Evolutionary conservation across 1,139 yeast genomes (phyloP).

Genomic region (Hansenula anomala): DNA sequence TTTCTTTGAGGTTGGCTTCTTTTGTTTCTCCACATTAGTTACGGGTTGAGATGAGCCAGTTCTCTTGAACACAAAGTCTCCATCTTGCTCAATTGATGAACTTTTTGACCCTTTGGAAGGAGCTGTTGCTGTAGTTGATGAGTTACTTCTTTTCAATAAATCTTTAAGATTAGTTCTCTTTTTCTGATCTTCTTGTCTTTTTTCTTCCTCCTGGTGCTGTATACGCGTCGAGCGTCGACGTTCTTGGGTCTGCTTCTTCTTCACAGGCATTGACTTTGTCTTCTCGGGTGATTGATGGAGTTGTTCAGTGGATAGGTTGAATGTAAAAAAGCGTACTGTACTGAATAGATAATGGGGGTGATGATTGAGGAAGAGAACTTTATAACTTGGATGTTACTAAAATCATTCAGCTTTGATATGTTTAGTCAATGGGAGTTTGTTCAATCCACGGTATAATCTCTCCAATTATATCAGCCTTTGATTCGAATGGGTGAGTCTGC

Average conservation of each 20-base stretch:
- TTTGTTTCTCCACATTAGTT: conserved; percentile 1
- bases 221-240: conserved; percentile 5
- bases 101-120: too few relatives aligned
- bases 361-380: too few relatives aligned
- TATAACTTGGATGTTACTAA: too few relatives aligned
- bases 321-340: too few relatives aligned
- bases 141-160: conserved; percentile 11
- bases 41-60: conserved; percentile 9
- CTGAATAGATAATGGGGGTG: too few relatives aligned
- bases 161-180: conserved; percentile 17
- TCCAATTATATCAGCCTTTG: too few relatives aligned
- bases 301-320: background rate
- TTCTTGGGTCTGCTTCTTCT: background rate
- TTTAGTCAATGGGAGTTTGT: too few relatives aligned
- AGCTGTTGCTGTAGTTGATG: background rate
- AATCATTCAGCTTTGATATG: too few relatives aligned
- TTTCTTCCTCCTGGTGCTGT: conserved; percentile 6
- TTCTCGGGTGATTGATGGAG: too few relatives aligned
- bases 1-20: background rate
- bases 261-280: conserved; percentile 1
- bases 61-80: conserved; percentile 18
- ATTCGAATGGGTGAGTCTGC: too few relatives aligned
- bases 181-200: conserved; percentile 8
- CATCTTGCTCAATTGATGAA: conserved; percentile 13
- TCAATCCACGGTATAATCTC: too few relatives aligned